Evolutionary conservation across 2,329 filamentous ascomycete species (phyloP).

Genomic region (Fusarium sp.): DNA sequence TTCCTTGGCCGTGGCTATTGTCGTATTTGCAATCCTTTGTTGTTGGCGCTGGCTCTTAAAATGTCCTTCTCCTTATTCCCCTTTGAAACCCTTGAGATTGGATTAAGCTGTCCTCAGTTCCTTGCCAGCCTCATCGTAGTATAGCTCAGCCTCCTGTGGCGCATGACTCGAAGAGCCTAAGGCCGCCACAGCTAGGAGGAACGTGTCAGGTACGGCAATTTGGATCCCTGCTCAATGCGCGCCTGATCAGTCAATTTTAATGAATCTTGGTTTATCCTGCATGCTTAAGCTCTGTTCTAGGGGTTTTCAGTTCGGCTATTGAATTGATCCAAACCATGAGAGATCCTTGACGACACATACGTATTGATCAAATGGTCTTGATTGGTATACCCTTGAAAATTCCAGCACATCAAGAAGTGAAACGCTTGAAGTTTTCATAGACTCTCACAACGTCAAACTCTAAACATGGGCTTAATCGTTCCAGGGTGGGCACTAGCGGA

Average conservation of each 20-base stretch:
- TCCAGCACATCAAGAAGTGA: slow-evolving; percentile 19
- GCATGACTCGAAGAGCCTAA: slow-evolving; percentile 25
- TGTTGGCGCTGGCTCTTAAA: slow-evolving; percentile 20
- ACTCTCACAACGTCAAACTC: slow-evolving; percentile 30
- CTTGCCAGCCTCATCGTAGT: slow-evolving; percentile 36
- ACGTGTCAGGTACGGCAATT: neutral
- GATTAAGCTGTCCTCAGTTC: slow-evolving; percentile 38
- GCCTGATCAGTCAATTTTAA: slow-evolving; percentile 30
- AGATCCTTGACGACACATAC: neutral
- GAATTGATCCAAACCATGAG: neutral
- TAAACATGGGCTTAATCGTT: slow-evolving; percentile 32
- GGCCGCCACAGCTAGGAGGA: slow-evolving; percentile 26
- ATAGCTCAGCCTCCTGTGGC: slow-evolving; percentile 32
- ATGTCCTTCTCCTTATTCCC: slow-evolving; percentile 26
- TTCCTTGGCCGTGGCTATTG: slow-evolving; percentile 1
- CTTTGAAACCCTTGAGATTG: slow-evolving; percentile 35
- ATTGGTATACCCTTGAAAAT: neutral
- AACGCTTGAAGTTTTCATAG: slow-evolving; percentile 25
- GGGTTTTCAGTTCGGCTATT: neutral
- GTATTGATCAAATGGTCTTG: neutral
- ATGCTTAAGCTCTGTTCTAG: neutral
- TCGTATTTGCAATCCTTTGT: slow-evolving; percentile 14
- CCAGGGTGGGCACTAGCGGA: slow-evolving; percentile 27
- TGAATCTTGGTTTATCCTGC: slow-evolving; percentile 15
- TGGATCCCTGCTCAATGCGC: slow-evolving; percentile 17